Percentiles rank a stretch among this genome's conserved stretches.
phyloP scores from a whole-genome alignment of 2,329 filamentous ascomycete genomes.

The Rugonectria rugulosa region DNA sequence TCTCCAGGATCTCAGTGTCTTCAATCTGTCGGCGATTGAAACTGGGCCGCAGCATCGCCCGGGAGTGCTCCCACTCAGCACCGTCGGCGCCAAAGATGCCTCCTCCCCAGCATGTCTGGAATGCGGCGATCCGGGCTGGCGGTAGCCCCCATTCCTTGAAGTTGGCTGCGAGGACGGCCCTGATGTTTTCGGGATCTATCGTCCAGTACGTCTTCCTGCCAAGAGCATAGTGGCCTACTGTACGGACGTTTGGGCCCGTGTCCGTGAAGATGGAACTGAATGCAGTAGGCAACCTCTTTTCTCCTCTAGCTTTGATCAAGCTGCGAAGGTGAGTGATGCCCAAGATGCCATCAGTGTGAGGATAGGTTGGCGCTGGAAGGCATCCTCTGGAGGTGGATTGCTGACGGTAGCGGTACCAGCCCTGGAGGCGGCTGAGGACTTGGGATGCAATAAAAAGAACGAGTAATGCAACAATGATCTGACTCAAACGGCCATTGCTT shows the following conservation, averaged over 20 bases:
- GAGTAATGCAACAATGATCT: too few species aligned
- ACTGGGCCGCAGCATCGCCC: conserved; percentile 41
- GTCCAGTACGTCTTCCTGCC: conserved; percentile 28
- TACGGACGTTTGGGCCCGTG: neutral
- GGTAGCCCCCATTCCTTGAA: conserved; percentile 54
- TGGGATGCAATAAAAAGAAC: too few species aligned
- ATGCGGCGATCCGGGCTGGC: conserved; percentile 35
- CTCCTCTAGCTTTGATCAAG: neutral
- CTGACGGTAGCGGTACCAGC: neutral
- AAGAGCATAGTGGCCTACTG: neutral
- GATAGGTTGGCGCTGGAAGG: neutral
- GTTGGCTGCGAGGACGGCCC: conserved; percentile 57
- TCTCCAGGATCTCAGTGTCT: conserved; percentile 24
- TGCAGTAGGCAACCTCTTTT: conserved; percentile 5
- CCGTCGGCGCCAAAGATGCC: conserved; percentile 56
- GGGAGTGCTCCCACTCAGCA: conserved; percentile 50
- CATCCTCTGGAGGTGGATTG: conserved; percentile 5
- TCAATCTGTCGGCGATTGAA: conserved; percentile 38
- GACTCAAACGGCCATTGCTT: too few species aligned
- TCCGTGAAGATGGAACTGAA: conserved; percentile 15
- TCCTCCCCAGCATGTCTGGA: conserved; percentile 45
- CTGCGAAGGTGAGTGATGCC: conserved; percentile 1
- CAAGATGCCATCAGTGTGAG: conserved; percentile 7
- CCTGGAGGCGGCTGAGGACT: neutral
- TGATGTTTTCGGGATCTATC: conserved; percentile 57